Base-by-base conservation (phyloP, 768 basidiomycete species). In the Steccherinum ochraceum region DNA sequence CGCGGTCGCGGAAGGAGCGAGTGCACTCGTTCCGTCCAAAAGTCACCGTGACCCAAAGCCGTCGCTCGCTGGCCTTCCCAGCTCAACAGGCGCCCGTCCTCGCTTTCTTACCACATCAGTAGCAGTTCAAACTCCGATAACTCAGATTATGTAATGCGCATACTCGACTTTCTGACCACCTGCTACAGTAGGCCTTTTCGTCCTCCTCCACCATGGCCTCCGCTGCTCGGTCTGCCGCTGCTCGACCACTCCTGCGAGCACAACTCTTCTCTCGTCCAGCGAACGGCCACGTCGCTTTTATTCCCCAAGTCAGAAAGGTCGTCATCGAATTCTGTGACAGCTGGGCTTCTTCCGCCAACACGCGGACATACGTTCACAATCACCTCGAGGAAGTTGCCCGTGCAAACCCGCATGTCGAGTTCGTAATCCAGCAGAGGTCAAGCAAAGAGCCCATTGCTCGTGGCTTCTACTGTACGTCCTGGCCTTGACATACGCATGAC, bases 271-370 rank as follows among this genome's bases (percentile, higher is more conserved):
- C 89, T 0, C 61, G 64, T 21, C 84, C 84, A 21, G 77, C 84
- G 51, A 92, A 93, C 64, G 89, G 90, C 1, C 86, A 87, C 62
- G 63, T 69, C 40, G 72, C 80, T 1, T 93, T 86, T 67, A 67
- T 90, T 2, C 88, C 91, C 2, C 82, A 82, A 54, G 74, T 88
- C n/a, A 74, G 89, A 50, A 93, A 92, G 63, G 73, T 95, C 53
- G 89, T 95, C 56, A 80, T 95, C 64, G 89, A 93, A 68, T 94
- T 79, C 67, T 92, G 91, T 69, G 83, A 93, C 61, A 79, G 78
- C 49, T 88, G 85, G 79, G 80, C 86, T 1, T 84, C 89, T 3
- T 91, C 89, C 0, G 68, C 75, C 42, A 81, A 82, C 61, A 74
- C 87, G 5, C 83, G 91, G 59, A 76, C 73, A 23, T 93, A 79